A percentile compares a stretch with the other conserved stretches of the same genome.
Evolutionary conservation across 2,329 filamentous ascomycete species (phyloP).

Genomic region (Atkinsonella texensis): DNA sequence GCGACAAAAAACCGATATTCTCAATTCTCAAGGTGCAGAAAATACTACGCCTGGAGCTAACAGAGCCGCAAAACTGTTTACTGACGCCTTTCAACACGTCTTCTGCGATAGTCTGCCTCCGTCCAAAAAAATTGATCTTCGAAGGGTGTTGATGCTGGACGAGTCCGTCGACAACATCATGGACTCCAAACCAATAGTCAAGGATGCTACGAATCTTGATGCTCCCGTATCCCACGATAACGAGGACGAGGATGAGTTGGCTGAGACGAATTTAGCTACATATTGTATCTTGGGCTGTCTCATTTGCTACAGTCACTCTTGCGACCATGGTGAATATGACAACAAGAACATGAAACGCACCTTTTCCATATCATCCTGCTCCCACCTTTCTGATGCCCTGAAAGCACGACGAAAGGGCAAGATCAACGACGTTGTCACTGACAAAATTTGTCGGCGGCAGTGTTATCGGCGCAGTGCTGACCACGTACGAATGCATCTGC

Average conservation of each 20-base stretch:
- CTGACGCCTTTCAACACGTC: constrained; percentile 43
- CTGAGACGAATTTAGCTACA: constrained; percentile 39
- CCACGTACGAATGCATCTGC: constrained; percentile 5
- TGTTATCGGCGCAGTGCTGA: constrained; percentile 26
- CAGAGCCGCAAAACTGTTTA: constrained; percentile 36
- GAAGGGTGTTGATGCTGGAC: constrained; percentile 41
- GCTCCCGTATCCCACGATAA: constrained; percentile 19
- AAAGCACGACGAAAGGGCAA: constrained; percentile 14
- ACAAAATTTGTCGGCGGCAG: constrained; percentile 24
- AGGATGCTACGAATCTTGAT: constrained; percentile 28
- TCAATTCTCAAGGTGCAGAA: constrained; percentile 33
- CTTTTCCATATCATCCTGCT: constrained; percentile 32
- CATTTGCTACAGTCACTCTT: constrained; percentile 48
- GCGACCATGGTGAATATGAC: constrained; percentile 49
- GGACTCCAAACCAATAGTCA: constrained; percentile 41
- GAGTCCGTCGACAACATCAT: constrained; percentile 41
- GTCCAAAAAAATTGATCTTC: constrained; percentile 31
- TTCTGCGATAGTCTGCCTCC: constrained; percentile 28
- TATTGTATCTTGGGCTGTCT: constrained; percentile 44
- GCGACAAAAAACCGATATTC: constrained; percentile 40
- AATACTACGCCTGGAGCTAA: constrained; percentile 28
- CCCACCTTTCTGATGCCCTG: constrained; percentile 21
- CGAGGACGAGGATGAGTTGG: constrained; percentile 25
- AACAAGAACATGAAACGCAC: constrained; percentile 39
- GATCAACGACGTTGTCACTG: constrained; percentile 4